Conservation (phyloP, 2,329 filamentous ascomycete species). For the Scytalidium lignicola region DNA sequence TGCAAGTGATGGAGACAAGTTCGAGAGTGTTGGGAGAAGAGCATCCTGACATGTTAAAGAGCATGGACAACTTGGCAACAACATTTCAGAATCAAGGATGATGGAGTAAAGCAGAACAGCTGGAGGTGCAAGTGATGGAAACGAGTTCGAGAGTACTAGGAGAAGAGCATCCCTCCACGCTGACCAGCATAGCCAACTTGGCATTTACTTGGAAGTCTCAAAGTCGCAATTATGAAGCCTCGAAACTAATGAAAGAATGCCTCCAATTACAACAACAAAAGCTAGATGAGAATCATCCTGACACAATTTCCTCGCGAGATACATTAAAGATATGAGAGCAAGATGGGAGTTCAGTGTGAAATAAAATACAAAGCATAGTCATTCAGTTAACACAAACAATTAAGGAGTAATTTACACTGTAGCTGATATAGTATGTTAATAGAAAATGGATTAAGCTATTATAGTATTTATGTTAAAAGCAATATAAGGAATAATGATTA, state of each 20-base stretch:
- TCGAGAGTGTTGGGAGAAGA: slow-evolving; percentile 7
- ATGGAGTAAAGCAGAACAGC: slow-evolving; percentile 6
- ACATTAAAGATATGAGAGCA: too few species aligned
- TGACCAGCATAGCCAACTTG: slow-evolving; percentile 4
- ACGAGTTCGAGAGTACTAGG: slow-evolving; percentile 11
- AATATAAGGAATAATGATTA: too few species aligned
- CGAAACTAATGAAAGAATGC: slow-evolving; percentile 9
- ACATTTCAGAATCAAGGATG: background rate
- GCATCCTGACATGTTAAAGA: slow-evolving; percentile 6
- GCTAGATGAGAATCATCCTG: too few species aligned
- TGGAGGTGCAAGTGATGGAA: slow-evolving; percentile 9
- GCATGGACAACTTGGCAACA: slow-evolving; percentile 4
- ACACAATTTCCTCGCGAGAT: too few species aligned
- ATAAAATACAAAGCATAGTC: too few species aligned
- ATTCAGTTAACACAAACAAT: too few species aligned
- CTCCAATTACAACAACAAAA: slow-evolving; percentile 1
- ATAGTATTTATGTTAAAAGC: too few species aligned
- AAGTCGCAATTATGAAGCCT: slow-evolving; percentile 1
- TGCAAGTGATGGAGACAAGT: slow-evolving; percentile 7
- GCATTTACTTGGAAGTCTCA: slow-evolving; percentile 3
- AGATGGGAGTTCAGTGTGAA: too few species aligned
- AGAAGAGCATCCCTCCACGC: slow-evolving; percentile 1
- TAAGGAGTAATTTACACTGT: too few species aligned
- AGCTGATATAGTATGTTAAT: too few species aligned
- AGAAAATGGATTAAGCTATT: too few species aligned